Percentiles rank a stretch among this genome's conserved stretches.
Conservation (phyloP, 176 grass and related monocot species). For the Phoenix dactylifera region DNA sequence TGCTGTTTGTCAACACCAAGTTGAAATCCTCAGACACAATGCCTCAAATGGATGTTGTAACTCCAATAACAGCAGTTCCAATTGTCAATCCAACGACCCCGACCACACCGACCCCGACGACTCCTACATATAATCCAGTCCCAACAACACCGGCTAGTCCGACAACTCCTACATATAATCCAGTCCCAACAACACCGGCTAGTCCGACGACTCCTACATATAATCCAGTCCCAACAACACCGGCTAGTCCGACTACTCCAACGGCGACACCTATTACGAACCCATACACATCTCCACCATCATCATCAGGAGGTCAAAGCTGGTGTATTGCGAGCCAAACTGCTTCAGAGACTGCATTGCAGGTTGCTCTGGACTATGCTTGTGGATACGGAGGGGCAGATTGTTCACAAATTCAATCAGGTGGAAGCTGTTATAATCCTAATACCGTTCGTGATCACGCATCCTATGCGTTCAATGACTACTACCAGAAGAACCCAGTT, state of each 20-base stretch:
- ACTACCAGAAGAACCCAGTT: slow-evolving; percentile 69
- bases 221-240: slow-evolving; percentile 11
- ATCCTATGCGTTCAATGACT: slow-evolving; percentile 81
- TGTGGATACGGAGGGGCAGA: slow-evolving; percentile 65
- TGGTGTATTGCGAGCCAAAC: slow-evolving; percentile 77
- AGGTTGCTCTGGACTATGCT: slow-evolving; percentile 78
- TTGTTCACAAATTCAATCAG: slow-evolving; percentile 50
- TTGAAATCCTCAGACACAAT: neutral
- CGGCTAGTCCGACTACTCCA: neutral
- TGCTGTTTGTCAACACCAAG: neutral
- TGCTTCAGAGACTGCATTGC: slow-evolving; percentile 41
- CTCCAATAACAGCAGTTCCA: slow-evolving; percentile 35
- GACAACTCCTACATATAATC: slow-evolving; percentile 1
- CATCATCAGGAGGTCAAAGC: slow-evolving; percentile 25
- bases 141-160: slow-evolving; percentile 3
- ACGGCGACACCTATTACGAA: neutral
- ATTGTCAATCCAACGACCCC: slow-evolving; percentile 41
- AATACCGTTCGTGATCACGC: slow-evolving; percentile 71
- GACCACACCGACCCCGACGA: neutral
- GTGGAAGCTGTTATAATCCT: slow-evolving; percentile 67
- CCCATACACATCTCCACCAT: slow-evolving; percentile 20
- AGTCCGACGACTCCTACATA: neutral
- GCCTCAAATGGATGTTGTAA: slow-evolving; percentile 6
- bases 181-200: slow-evolving; percentile 9
- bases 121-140: slow-evolving; percentile 4